A percentile compares a stretch with the other conserved stretches of the same genome.
Evolutionary conservation across 2,329 filamentous ascomycete species (phyloP).

Genomic region (Leptoxyphium fumago): DNA sequence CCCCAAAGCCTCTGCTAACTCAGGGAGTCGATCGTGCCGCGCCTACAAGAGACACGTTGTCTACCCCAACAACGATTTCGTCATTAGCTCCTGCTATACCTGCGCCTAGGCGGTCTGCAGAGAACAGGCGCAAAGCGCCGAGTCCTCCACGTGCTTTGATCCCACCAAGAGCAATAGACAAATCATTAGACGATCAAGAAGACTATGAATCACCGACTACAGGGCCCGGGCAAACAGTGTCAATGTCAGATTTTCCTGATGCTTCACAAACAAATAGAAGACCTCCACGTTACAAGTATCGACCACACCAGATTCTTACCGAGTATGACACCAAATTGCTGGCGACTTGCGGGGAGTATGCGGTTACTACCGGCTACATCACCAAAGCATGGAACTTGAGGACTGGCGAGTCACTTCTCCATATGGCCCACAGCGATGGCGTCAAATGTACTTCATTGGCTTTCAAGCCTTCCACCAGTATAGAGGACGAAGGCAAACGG

Average conservation of each 20-base stretch:
- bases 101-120: constrained; percentile 16
- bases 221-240: constrained; percentile 17
- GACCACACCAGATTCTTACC: constrained; percentile 61
- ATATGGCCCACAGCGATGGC: constrained; percentile 69
- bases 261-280: constrained; percentile 70
- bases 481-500: constrained; percentile 65
- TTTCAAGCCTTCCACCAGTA: constrained; percentile 68
- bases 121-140: constrained; percentile 4
- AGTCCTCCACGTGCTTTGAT: neutral
- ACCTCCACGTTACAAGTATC: constrained; percentile 58
- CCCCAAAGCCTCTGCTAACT: constrained; percentile 11
- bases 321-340: constrained; percentile 79
- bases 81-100: constrained; percentile 17
- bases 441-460: constrained; percentile 65
- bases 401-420: constrained; percentile 70
- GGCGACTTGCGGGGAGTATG: constrained; percentile 74
- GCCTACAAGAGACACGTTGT: constrained; percentile 2
- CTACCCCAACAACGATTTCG: constrained; percentile 3
- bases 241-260: constrained; percentile 55
- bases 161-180: neutral
- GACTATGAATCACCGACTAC: constrained; percentile 19
- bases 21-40: constrained; percentile 14
- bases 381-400: constrained; percentile 79
- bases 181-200: constrained; percentile 26
- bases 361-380: constrained; percentile 74